Base-by-base conservation (phyloP, 148 eudicot species). In the Pharnaceum exiguum region DNA sequence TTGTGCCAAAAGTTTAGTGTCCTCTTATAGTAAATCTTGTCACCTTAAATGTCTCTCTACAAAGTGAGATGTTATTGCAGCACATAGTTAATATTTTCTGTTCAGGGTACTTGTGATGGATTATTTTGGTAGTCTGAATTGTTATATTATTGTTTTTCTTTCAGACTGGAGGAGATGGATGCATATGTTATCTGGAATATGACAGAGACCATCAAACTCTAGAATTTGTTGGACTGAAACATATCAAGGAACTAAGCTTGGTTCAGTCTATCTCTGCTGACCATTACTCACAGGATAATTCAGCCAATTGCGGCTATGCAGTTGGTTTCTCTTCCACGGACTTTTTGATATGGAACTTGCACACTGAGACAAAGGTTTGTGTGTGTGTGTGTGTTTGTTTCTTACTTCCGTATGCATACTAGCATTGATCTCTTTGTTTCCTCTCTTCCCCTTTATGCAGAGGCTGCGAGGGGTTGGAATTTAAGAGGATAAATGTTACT, bases 111-210 rank as follows among this genome's bases (percentile, higher is more conserved):
- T 7, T 23, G 18, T 18, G 25, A 32, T 36, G 30, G 24, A 28
- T 13, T 35, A 12, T 13, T 21, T 42, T 69, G 10, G 31, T 31
- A 38, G 24, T 9, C 18, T 35, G 19, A 18, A 18, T 10, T 39
- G 24, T 29, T 38, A 27, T 53, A 29, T 9, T 64, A 33, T 51
- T 5, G 12, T 10, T 46, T 59, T 48, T 30, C 18, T 68, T 65
- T 65, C 81, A 93, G 96, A 86, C 91, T 42, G 99, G 99, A 72
- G 95, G 78, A 67, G 99, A 93, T 89, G 96, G 99, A 54, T 93
- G 99, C 80, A 86, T 89, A 61, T 93, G 99, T 85, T 78, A 84
- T 71, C 70, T 93, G 68, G 89, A 85, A 61, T 80, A 89, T 73
- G 77, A 75, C 47, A 68, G 65, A 67, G 76, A 69, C 49, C 71